Conservation (phyloP, 1,139 yeast genomes). For the Geotrichum candidum region DNA sequence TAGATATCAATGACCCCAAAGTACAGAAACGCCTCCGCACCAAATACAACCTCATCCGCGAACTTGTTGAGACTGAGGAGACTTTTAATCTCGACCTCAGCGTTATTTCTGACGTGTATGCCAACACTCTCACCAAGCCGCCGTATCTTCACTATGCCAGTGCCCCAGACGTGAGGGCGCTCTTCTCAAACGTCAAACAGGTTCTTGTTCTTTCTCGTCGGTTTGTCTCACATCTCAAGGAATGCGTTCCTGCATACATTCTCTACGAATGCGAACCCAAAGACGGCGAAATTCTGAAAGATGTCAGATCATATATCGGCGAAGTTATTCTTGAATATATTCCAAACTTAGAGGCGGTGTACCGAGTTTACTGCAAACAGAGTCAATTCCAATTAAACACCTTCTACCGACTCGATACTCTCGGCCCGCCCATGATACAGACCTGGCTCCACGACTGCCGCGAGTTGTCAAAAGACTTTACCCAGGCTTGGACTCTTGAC, state of each 20-base stretch:
- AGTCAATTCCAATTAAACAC: conserved; percentile 31
- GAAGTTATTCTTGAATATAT: conserved; percentile 30
- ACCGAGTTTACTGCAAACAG: conserved; percentile 31
- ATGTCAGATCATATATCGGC: conserved; percentile 32
- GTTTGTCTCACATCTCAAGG: conserved; percentile 26
- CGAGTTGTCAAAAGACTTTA: conserved; percentile 26
- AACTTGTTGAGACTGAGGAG: conserved; percentile 34
- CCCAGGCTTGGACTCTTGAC: conserved; percentile 40
- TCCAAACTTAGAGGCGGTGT: conserved; percentile 32
- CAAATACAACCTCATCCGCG: conserved; percentile 31
- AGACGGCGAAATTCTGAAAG: conserved; percentile 20
- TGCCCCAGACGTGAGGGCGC: conserved; percentile 25
- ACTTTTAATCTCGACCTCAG: conserved; percentile 35
- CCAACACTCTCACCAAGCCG: conserved; percentile 24
- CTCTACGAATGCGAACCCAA: conserved; percentile 17
- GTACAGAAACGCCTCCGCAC: conserved; percentile 22
- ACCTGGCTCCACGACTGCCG: conserved; percentile 32
- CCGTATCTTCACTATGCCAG: conserved; percentile 27
- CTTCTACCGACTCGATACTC: conserved; percentile 23
- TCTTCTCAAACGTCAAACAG: conserved; percentile 32
- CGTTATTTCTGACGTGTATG: conserved; percentile 32
- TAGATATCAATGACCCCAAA: not conserved
- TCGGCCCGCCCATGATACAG: conserved; percentile 29
- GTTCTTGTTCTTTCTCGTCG: conserved; percentile 28
- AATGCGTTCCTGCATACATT: conserved; percentile 26